Percentiles rank a stretch among this genome's conserved stretches.
Evolutionary conservation across 2,329 filamentous ascomycete genomes (phyloP).

Genomic region (Zymoseptoria tritici): DNA sequence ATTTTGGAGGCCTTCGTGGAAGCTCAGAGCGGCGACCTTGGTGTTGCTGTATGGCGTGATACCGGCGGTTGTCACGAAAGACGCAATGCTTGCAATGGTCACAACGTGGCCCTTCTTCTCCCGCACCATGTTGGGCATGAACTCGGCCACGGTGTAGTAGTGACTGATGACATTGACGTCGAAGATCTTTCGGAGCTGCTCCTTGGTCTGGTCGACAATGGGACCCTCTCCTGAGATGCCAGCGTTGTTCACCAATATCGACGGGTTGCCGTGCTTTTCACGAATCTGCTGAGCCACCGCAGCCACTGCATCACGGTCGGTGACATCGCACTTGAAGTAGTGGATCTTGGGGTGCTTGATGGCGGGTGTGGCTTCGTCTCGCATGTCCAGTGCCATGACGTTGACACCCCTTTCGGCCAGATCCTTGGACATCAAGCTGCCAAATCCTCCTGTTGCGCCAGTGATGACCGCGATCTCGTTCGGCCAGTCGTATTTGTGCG

Average conservation of each 20-base stretch:
- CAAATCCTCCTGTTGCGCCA: conserved; percentile 33
- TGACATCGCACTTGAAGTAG: conserved; percentile 43
- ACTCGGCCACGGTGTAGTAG: conserved; percentile 45
- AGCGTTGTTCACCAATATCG: conserved; percentile 45
- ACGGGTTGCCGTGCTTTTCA: conserved; percentile 36
- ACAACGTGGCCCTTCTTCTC: conserved; percentile 50
- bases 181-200: conserved; percentile 42
- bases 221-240: conserved; percentile 41
- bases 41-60: conserved; percentile 48
- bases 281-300: conserved; percentile 35
- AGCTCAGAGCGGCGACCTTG: conserved; percentile 46
- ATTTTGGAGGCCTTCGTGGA: conserved; percentile 44
- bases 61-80: conserved; percentile 35
- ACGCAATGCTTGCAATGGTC: conserved; percentile 48
- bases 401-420: conserved; percentile 32
- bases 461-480: conserved; percentile 33
- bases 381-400: conserved; percentile 33
- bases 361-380: conserved; percentile 28
- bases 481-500: conserved; percentile 30
- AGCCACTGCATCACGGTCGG: conserved; percentile 40
- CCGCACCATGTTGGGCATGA: conserved; percentile 45
- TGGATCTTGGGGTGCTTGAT: conserved; percentile 28
- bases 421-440: conserved; percentile 29
- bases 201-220: conserved; percentile 42
- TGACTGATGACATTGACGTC: conserved; percentile 47